Evolutionary conservation across 768 basidiomycete species (phyloP).

Genomic region (Harrya chromipes): DNA sequence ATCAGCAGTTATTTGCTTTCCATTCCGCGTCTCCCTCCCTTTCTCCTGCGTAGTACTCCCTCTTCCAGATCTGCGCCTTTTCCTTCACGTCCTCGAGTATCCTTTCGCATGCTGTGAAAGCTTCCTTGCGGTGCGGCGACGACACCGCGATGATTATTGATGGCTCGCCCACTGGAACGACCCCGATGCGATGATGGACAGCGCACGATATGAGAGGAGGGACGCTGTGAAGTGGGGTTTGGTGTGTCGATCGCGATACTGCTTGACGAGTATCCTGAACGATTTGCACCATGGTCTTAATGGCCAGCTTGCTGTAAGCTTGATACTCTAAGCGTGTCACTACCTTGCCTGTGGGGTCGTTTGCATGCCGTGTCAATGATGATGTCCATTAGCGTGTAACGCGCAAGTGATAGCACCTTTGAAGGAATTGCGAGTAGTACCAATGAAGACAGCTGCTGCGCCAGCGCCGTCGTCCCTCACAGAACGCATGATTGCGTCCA

Average conservation of each 20-base stretch:
- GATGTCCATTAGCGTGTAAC: background rate
- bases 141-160: constrained; percentile 86
- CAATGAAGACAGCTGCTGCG: constrained; percentile 74
- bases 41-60: constrained; percentile 80
- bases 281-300: constrained; percentile 71
- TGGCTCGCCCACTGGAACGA: constrained; percentile 72
- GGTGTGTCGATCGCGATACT: constrained; percentile 44
- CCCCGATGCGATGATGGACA: constrained; percentile 75
- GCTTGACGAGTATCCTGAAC: constrained; percentile 43
- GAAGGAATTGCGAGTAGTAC: constrained; percentile 84
- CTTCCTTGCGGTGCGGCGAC: constrained; percentile 79
- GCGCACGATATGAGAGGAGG: constrained; percentile 53
- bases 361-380: constrained; percentile 8
- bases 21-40: constrained; percentile 60
- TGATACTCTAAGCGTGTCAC: constrained; percentile 80
- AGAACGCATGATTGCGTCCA: constrained; percentile 53
- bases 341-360: constrained; percentile 48
- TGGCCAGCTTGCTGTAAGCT: constrained; percentile 76
- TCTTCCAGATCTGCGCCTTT: constrained; percentile 88
- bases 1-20: constrained; percentile 54
- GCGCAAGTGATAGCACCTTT: constrained; percentile 49
- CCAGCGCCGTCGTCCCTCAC: constrained; percentile 66
- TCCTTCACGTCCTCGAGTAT: constrained; percentile 85
- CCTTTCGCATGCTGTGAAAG: constrained; percentile 74
- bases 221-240: constrained; percentile 20